A percentile compares a stretch with the other conserved stretches of the same genome.
Evolutionary conservation across 1,284 basidiomycete species (phyloP).

Genomic region (Chalciporus sp.): DNA sequence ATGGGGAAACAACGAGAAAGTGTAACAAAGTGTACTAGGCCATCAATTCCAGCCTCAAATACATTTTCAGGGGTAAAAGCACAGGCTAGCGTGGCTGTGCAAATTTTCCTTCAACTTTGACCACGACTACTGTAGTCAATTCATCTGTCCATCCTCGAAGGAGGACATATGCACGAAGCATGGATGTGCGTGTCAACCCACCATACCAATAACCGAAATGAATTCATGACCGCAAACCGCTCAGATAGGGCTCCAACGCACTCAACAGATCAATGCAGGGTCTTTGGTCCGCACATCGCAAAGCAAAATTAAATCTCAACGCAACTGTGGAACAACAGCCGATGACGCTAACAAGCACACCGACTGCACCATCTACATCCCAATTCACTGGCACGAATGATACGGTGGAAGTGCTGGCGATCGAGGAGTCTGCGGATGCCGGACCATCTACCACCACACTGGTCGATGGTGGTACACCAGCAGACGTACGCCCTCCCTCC

Average conservation of each 20-base stretch:
- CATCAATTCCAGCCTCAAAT: too few species aligned
- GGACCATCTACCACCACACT: conserved; percentile 17
- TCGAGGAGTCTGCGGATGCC: conserved; percentile 10
- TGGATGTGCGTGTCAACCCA: conserved; percentile 22
- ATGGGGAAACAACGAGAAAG: too few species aligned
- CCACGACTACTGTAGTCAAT: neutral
- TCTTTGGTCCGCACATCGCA: conserved; percentile 68
- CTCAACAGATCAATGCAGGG: conserved; percentile 78
- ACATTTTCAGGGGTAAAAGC: too few species aligned
- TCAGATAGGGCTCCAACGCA: conserved; percentile 67
- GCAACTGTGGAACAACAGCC: conserved; percentile 33
- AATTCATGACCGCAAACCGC: conserved; percentile 15
- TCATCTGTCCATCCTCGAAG: too few species aligned
- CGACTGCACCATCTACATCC: conserved; percentile 31
- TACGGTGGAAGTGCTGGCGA: neutral
- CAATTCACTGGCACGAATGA: conserved; percentile 18
- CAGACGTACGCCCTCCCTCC: conserved; percentile 27
- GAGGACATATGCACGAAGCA: neutral
- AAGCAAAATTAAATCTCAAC: conserved; percentile 69
- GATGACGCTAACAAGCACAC: neutral
- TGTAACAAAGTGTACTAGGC: too few species aligned
- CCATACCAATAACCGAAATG: neutral
- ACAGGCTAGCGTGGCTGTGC: conserved; percentile 7
- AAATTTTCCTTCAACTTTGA: neutral
- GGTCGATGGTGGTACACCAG: conserved; percentile 3